phyloP scores from a whole-genome alignment of 805 yeast genomes.

The Torulaspora gathmanii region DNA sequence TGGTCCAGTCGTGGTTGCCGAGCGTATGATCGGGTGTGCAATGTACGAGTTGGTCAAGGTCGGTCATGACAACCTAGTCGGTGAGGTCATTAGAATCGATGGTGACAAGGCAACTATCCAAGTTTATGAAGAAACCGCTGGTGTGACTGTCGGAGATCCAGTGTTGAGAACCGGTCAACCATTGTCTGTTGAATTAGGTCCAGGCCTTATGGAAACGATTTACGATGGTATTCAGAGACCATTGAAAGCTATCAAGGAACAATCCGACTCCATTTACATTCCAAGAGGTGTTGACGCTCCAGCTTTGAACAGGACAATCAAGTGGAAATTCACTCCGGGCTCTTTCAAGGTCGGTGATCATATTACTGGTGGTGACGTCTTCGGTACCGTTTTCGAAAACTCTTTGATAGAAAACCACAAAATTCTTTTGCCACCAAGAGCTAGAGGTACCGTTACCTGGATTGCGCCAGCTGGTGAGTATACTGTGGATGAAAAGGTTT shows the following conservation, averaged over 20 bases:
- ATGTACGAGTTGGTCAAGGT: constrained; percentile 99
- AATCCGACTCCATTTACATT: constrained; percentile 86
- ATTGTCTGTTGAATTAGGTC: constrained; percentile 97
- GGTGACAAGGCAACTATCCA: constrained; percentile 97
- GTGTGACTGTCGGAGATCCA: constrained; percentile 99
- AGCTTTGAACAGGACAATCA: constrained; percentile 74
- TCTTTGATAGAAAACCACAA: constrained; percentile 89
- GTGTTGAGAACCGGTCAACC: constrained; percentile 98
- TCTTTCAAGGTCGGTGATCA: constrained; percentile 83
- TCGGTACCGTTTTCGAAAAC: constrained; percentile 90
- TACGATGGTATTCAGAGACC: constrained; percentile 99
- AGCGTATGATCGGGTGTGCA: constrained; percentile 98
- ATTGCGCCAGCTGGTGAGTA: constrained; percentile 89
- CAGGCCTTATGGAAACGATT: constrained; percentile 98
- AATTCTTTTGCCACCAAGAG: constrained; percentile 94
- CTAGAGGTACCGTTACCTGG: constrained; percentile 92
- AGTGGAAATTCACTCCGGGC: constrained; percentile 85
- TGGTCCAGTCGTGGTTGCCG: constrained; percentile 97
- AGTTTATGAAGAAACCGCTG: constrained; percentile 99
- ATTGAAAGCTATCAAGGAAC: constrained; percentile 82
- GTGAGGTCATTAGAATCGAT: constrained; percentile 96
- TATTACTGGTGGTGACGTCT: constrained; percentile 96
- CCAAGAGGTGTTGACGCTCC: constrained; percentile 99
- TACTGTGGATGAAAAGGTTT: constrained; percentile 79
- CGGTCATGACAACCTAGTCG: constrained; percentile 94